These are phyloP conservation scores for Phytophthora brassicae DNA, from an alignment of 352 stramenopile genomes.

Conservation along the genomic window DNA sequence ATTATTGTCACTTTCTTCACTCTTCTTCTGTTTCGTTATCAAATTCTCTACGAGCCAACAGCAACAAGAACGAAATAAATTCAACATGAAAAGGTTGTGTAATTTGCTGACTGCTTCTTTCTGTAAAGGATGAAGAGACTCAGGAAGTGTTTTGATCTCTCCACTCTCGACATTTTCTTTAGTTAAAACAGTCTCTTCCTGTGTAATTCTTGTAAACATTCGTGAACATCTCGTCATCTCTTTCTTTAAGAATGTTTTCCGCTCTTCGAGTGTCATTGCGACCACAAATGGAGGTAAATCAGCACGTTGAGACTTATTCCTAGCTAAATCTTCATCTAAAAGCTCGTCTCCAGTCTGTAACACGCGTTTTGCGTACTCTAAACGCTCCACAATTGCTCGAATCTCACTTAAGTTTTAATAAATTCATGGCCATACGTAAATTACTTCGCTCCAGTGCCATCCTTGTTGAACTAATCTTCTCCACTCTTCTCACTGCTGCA, in stretches of 20 bases:
- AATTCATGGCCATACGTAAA: constrained; percentile 33
- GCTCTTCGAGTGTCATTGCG: constrained; percentile 13
- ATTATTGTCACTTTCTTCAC: background rate
- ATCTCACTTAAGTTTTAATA: constrained; percentile 47
- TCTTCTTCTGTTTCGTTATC: constrained; percentile 8
- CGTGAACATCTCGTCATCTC: constrained; percentile 18
- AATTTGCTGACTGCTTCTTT: constrained; percentile 38
- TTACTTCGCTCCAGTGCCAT: constrained; percentile 36
- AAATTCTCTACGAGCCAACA: constrained; percentile 71
- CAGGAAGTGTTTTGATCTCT: constrained; percentile 4
- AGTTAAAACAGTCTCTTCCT: constrained; percentile 11
- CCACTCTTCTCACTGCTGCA: constrained; percentile 8
- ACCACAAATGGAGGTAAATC: background rate
- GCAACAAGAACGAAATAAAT: constrained; percentile 59
- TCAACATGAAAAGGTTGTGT: constrained; percentile 53
- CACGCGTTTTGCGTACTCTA: constrained; percentile 25
- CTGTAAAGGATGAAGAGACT: constrained; percentile 32
- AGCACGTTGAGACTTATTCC: background rate
- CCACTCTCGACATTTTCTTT: background rate
- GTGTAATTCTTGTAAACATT: constrained; percentile 21
- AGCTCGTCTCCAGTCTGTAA: constrained; percentile 5
- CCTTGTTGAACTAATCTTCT: constrained; percentile 35
- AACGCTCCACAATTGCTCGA: constrained; percentile 4
- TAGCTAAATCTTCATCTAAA: background rate
- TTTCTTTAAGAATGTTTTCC: constrained; percentile 18